A percentile compares a stretch with the other conserved stretches of the same genome.
Evolutionary conservation across 306 rosid species (phyloP).

Genomic region (Bauhinia variegata): DNA sequence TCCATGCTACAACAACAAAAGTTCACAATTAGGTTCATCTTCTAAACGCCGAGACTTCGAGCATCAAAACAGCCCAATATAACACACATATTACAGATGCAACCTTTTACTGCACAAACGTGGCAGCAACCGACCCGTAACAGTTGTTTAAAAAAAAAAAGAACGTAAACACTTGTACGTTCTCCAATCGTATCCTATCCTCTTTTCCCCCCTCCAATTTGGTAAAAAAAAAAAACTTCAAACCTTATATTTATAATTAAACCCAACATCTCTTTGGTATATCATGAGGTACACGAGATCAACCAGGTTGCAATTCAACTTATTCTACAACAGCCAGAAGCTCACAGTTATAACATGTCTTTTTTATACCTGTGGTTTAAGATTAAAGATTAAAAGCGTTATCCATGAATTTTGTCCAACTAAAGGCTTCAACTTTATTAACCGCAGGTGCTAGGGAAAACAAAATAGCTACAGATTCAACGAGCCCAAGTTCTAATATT

Average conservation of each 20-base stretch:
- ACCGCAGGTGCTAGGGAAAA: neutral
- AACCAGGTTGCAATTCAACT: no score
- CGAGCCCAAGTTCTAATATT: neutral
- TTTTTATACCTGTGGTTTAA: no score
- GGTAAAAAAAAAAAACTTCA: neutral
- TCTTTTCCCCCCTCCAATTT: slow-evolving; percentile 7
- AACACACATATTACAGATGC: no score
- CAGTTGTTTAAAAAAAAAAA: neutral
- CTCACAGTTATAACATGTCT: no score
- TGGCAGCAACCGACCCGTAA: no score
- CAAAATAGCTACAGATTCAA: neutral
- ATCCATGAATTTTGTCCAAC: neutral
- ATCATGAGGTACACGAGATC: no score
- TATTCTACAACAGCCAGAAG: no score
- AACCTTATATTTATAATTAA: neutral
- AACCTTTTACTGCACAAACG: no score
- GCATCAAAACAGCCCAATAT: neutral
- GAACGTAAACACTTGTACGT: neutral
- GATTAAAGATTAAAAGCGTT: neutral
- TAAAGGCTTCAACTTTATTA: neutral
- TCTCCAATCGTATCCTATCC: neutral
- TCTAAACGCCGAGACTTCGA: no score
- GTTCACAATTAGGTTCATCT: no score
- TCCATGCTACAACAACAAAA: slow-evolving; percentile 74
- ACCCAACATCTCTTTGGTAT: no score